These are phyloP conservation scores for Penicillium dipodomyicola DNA, from an alignment of 495 filamentous ascomycete genomes.

Conservation along the genomic window DNA sequence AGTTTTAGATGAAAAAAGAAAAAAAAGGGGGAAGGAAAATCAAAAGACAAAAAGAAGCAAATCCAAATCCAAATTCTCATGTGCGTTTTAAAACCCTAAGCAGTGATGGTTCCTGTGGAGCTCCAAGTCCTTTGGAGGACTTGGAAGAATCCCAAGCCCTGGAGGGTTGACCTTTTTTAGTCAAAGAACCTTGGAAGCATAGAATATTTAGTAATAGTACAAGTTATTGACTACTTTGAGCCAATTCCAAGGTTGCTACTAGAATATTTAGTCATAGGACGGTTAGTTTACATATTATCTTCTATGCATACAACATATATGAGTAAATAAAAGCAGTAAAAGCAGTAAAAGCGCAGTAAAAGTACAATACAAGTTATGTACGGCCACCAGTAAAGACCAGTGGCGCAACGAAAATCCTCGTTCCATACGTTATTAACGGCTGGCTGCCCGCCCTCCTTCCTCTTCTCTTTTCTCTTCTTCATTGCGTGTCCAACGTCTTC, in stretches of 20 bases:
- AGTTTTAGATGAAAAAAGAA: neutral
- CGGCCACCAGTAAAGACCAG: constrained; percentile 18
- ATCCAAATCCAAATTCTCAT: neutral
- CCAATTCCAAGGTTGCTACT: no score
- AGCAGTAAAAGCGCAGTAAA: constrained; percentile 4
- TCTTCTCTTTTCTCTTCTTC: constrained; percentile 17
- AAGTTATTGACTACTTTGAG: no score
- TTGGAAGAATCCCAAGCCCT: no score
- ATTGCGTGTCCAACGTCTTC: constrained; percentile 33
- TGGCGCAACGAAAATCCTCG: constrained; percentile 29
- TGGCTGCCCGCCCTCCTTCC: constrained; percentile 17
- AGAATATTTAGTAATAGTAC: no score
- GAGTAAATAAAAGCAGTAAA: neutral
- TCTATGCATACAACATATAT: no score
- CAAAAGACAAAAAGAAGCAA: neutral
- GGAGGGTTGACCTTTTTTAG: no score
- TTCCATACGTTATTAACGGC: constrained; percentile 25
- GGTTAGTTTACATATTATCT: no score
- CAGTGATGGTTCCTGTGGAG: no score
- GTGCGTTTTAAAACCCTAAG: neutral
- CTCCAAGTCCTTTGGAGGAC: no score
- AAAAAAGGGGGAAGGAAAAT: neutral
- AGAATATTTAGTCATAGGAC: no score
- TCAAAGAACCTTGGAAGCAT: no score
- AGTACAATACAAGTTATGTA: constrained; percentile 9